Evolutionary conservation across 768 basidiomycete species (phyloP), one percentile per base, ranked within the genome.

Genomic region (Leccinum subgranulosum): DNA sequence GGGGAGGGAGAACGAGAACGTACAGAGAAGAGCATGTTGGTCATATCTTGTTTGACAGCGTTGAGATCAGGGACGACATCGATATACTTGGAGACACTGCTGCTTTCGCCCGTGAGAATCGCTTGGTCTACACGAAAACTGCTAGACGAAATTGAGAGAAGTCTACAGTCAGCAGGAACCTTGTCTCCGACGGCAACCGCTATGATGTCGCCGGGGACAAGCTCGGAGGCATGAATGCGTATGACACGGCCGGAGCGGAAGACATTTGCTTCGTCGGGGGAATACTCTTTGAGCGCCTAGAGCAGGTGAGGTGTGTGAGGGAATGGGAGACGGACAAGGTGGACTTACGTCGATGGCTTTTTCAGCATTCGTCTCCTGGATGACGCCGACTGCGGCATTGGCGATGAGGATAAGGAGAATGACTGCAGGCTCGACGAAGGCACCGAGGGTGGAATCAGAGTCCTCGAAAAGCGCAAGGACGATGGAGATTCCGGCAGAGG

Each of bases 1-100:
- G 45, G 58, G 10, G 56, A 45, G 15, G 36, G 11, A 27, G 11
- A 27, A 4, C 11, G n/a, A 39, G 21, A 41, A 10, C 56, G 73
- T n/a, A 93, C 93, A 9, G 92, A 87, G 74, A 98, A 98, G 11
- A 98, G 77, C 75, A 97, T 97, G 74, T 98, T 98, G 56, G 82
- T 86, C 95, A 96, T 96, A 66, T 99, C 96, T 74, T 98, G 96
- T 75, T 96, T 97, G 57, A 98, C 96, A 7, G 95, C 96, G 62
- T 78, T 82, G 34, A 65, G 49, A 66, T 98, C 96, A 10, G 76
- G 63, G 48, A 99, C 87, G 29, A 80, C 75, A 9, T 83, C 84
- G 6, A 82, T 69, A 19, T 77, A 83, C 76, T 99, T 99, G 77
- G 85, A 84, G 43, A 98, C 95, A 62, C 91, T 93, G 25, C 25